Percentiles rank a stretch among this genome's conserved stretches.
phyloP scores from a whole-genome alignment of 176 grass and related monocot species.

The Poa annua region DNA sequence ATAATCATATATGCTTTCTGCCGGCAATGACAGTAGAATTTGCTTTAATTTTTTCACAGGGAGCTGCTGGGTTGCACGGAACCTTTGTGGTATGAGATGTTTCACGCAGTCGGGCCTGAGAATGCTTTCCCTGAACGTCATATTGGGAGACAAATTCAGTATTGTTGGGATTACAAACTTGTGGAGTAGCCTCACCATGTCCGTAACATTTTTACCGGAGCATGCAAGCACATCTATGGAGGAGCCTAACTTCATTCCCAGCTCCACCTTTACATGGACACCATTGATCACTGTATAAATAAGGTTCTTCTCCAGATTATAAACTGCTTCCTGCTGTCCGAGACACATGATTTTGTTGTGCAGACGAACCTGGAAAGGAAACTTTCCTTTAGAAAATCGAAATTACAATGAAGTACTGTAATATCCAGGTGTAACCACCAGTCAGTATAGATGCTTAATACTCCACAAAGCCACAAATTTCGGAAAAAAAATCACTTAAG shows the following conservation, averaged over 20 bases:
- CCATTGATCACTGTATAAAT: slow-evolving; percentile 75
- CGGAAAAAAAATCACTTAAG: neutral
- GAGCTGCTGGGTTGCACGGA: slow-evolving; percentile 61
- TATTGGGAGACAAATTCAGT: slow-evolving; percentile 59
- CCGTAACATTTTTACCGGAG: slow-evolving; percentile 77
- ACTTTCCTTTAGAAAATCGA: neutral
- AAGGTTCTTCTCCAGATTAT: slow-evolving; percentile 81
- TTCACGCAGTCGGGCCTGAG: slow-evolving; percentile 73
- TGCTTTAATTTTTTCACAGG: slow-evolving; percentile 81
- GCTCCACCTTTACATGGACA: slow-evolving; percentile 70
- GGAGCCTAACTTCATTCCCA: slow-evolving; percentile 54
- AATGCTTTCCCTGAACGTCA: slow-evolving; percentile 77
- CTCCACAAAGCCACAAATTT: neutral
- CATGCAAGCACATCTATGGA: slow-evolving; percentile 85
- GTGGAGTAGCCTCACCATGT: slow-evolving; percentile 77
- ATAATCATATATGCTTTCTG: slow-evolving; percentile 84
- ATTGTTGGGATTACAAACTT: slow-evolving; percentile 71
- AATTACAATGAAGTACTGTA: neutral
- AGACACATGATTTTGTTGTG: slow-evolving; percentile 69
- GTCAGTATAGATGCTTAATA: slow-evolving; percentile 2
- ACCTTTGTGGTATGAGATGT: slow-evolving; percentile 66
- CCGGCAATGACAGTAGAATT: slow-evolving; percentile 72
- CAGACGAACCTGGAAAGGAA: slow-evolving; percentile 70
- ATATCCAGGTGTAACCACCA: slow-evolving; percentile 4
- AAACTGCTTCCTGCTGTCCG: slow-evolving; percentile 47